These are phyloP conservation scores for Lactifluus echinatus DNA, from an alignment of 768 basidiomycete genomes.

Conservation along the genomic window DNA sequence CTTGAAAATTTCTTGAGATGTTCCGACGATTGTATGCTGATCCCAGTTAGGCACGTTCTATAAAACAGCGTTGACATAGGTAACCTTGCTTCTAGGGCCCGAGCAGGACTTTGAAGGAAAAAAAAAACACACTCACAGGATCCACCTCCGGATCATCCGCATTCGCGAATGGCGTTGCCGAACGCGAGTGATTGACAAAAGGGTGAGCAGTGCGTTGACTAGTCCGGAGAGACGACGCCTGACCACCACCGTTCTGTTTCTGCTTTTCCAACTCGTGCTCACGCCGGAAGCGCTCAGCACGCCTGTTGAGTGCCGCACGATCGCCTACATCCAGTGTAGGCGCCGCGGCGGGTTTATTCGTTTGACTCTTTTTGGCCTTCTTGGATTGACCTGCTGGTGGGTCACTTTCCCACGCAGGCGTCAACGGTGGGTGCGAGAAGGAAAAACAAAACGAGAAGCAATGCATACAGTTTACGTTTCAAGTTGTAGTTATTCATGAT, in stretches of 20 bases:
- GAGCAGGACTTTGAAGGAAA: neutral
- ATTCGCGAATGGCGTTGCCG: slow-evolving; percentile 41
- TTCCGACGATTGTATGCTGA: slow-evolving; percentile 89
- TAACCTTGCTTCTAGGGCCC: neutral
- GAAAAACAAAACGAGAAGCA: neutral
- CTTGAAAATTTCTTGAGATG: slow-evolving; percentile 83
- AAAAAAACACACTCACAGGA: slow-evolving; percentile 40
- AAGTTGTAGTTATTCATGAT: slow-evolving; percentile 32
- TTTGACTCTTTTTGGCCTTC: slow-evolving; percentile 51
- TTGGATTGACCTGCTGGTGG: slow-evolving; percentile 26
- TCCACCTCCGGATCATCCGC: slow-evolving; percentile 66
- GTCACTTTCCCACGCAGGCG: slow-evolving; percentile 3
- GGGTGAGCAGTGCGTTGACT: slow-evolving; percentile 46
- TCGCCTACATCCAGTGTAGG: slow-evolving; percentile 48
- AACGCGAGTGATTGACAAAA: slow-evolving; percentile 32
- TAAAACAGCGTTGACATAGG: neutral
- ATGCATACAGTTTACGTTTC: slow-evolving; percentile 63
- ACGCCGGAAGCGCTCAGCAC: slow-evolving; percentile 84
- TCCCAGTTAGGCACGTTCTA: slow-evolving; percentile 98
- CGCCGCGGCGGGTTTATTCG: slow-evolving; percentile 23
- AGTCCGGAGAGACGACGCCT: slow-evolving; percentile 28
- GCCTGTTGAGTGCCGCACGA: slow-evolving; percentile 57
- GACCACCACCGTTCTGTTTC: slow-evolving; percentile 32
- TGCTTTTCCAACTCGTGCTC: slow-evolving; percentile 83
- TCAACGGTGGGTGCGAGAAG: neutral